Conservation (phyloP, 495 filamentous ascomycete species). For the Penicillium pulvis region DNA sequence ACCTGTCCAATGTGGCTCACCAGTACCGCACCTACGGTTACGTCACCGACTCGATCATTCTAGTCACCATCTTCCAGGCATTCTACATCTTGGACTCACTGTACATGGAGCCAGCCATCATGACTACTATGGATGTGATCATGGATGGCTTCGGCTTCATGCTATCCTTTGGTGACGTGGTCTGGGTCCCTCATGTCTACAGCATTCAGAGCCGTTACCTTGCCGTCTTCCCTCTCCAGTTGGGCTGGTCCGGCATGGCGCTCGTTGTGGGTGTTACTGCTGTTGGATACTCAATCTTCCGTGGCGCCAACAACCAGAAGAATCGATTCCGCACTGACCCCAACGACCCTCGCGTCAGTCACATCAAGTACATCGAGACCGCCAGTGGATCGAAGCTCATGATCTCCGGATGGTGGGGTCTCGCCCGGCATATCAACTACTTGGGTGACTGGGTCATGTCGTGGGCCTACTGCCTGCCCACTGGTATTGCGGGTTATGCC, state of each 20-base stretch:
- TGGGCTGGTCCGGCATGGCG: conserved; percentile 64
- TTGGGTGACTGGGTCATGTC: conserved; percentile 95
- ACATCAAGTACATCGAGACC: conserved; percentile 88
- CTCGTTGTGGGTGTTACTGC: conserved; percentile 65
- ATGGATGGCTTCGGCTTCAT: conserved; percentile 96
- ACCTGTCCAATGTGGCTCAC: conserved; percentile 81
- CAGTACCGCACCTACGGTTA: conserved; percentile 84
- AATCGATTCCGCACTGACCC: conserved; percentile 90
- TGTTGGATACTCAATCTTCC: conserved; percentile 86
- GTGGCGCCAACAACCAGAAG: conserved; percentile 89
- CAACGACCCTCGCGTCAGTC: conserved; percentile 72
- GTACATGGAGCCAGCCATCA: conserved; percentile 88
- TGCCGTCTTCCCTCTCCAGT: conserved; percentile 73
- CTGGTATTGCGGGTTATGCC: conserved; percentile 79
- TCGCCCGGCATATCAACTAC: conserved; percentile 93
- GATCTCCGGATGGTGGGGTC: conserved; percentile 92
- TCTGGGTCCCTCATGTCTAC: conserved; percentile 93
- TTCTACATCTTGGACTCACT: conserved; percentile 84
- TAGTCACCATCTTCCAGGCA: conserved; percentile 76
- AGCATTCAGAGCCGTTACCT: conserved; percentile 87
- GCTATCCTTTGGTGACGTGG: conserved; percentile 92
- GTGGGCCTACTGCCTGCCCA: conserved; percentile 91
- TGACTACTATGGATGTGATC: conserved; percentile 96
- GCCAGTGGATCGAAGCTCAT: conserved; percentile 78
- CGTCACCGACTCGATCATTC: conserved; percentile 83